Base-by-base conservation (phyloP, 768 basidiomycete species). In the button mushroom (Agaricus bisporus) region DNA sequence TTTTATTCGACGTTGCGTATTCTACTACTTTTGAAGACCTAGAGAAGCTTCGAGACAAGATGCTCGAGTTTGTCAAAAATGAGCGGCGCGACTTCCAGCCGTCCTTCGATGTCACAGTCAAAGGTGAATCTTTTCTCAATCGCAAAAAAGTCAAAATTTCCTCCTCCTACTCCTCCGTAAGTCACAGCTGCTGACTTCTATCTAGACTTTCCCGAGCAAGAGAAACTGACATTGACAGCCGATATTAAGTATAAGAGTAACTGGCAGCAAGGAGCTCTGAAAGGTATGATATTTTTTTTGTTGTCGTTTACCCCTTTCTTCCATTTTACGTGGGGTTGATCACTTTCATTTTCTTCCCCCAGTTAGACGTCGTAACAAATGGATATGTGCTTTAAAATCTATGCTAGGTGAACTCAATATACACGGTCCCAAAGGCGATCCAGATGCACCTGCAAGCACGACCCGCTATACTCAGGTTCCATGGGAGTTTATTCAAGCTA, bases 161-260 rank as follows among this genome's bases (percentile, higher is more conserved):
- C n/a, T n/a, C n/a, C n/a, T n/a, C 29, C 29, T 29, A 5, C 32
- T 7, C 32, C 11, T 32, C 8, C 42, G 20, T 26, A 53, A 52
- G 51, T 28, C 43, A 32, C 51, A 28, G 32, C 43, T 56, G 20
- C 51, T 50, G 12, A 39, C 43, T 45, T 14, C 35, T 61, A 36
- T 46, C 55, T 65, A 81, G 91, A 91, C 64, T 85, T 91, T 61
- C 86, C 89, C 18, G 87, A 79, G 5, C 92, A 95, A 64, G 76
- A 76, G 54, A 91, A 85, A 67, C 80, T 94, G 78, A 78, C 78
- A 0, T 74, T 92, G 18, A 78, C 78, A 54, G 86, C 86, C 39
- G 84, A 88, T 63, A 94, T 95, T 71, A 90, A 85, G 69, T 94
- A 91, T 74, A 92, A 91, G 73, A 83, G 83, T 59, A 94, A 93